Base-by-base conservation (phyloP, 495 filamentous ascomycete genomes). In the Collariella sp. region DNA sequence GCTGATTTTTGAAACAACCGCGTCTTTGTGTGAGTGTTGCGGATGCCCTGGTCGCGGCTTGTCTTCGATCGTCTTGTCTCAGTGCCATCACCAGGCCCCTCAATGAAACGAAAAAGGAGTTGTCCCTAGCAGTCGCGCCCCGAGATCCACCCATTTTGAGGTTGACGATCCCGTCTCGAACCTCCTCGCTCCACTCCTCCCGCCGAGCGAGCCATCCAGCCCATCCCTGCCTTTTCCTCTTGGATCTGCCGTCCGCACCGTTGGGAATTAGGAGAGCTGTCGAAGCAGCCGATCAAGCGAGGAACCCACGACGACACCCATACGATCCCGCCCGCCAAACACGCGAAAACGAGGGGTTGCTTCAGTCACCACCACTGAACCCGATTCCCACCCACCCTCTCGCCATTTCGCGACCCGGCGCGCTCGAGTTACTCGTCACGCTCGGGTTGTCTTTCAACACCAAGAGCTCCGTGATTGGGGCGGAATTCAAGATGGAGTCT, bases 401-500 rank as follows among this genome's bases (percentile, higher is more conserved):
- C 35, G 33, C 33, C 43, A 50, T 38, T 46, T 50, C 39, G 51
- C 51, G 43, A 54, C 16, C 18, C 42, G 42, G 16, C 34, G 23
- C 43, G n/a, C n/a, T 19, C 35, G 23, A 52, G 20, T 16, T 18
- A n/a, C 12, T 20, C n/a, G 33, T n/a, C 41, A 41, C 41, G 31
- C 42, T 31, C 50, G 38, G 22, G 22, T 24, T 39, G 41, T 39
- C 41, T 31, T 22, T 39, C 19, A 41, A 10, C 13, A 46, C 40
- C 35, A 19, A 42, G 22, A 13, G 31, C 35, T 33, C 46, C 38
- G 38, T n/a, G 35, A 38, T 46, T 11, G 22, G 23, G 55, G 34
- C 47, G 51, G 46, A 46, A 34, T 50, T 59, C 55, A 57, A 38
- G 23, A 67, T 67, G 64, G 64, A 65, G 62, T 44, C 47, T 54